Base-by-base conservation (phyloP, 2,329 filamentous ascomycete genomes). In the Ophiostoma piceae region DNA sequence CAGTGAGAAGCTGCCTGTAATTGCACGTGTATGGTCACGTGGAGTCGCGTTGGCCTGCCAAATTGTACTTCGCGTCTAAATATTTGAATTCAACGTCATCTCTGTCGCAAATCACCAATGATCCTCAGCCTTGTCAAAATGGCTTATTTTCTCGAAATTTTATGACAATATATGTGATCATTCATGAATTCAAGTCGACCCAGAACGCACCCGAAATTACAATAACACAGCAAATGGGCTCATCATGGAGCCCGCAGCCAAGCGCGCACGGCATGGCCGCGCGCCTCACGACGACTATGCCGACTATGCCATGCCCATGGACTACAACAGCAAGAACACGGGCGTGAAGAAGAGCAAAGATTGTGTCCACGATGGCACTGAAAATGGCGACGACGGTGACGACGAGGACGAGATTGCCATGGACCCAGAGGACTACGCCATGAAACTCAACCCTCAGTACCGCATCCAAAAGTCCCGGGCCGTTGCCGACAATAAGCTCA, bases 401-500 rank as follows among this genome's bases (percentile, higher is more conserved):
- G 80, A 83, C 69, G 78, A 80, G 68, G 82, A 85, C 72, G 82
- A 86, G 74, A 79, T 85, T 47, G 78, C 79, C 67, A 80, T 81
- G 74, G 80, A 80, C 35, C 80, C 83, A 7, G 81, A 82, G 26
- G 82, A 84, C 71, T 79, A 84, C 70, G 79, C 81, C 65, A 77
- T 79, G 32, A 79, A 79, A 62, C 82, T 83, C 41, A 83, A 88
- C 71, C 82, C 85, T 19, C 81, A 84, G 68, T 82, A 84, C 72
- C 84, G 87, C 69, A 80, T 92, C 19, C 82, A 87, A 65, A 81
- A 85, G 71, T 87, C 85, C 66, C 85, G 90, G 73, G 84, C 86
- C 67, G 84, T 84, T 69, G 91, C 92, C 70, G 88, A 92, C 72
- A 81, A 84, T 73, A 88, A 88, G 71, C 85, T 97, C 57, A 94